Conservation (phyloP, 2,329 filamentous ascomycete species). For the Diaporthe helianthi region DNA sequence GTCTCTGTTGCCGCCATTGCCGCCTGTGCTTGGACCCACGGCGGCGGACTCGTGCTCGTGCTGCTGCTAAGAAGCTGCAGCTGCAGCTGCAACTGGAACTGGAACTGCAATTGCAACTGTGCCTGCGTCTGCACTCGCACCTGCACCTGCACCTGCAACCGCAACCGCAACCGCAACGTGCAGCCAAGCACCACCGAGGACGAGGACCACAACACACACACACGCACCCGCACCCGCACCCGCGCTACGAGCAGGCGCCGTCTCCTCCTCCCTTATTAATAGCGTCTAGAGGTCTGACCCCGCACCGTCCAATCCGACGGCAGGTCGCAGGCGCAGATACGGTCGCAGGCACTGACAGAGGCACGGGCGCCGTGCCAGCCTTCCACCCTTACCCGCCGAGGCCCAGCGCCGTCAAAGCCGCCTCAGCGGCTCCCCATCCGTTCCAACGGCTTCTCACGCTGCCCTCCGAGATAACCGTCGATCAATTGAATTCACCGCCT, state of each 20-base stretch:
- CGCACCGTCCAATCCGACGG: conserved; percentile 5
- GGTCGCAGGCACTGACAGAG: not conserved
- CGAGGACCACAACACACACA: not conserved
- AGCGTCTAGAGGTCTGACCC: conserved; percentile 4
- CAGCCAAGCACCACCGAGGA: conserved; percentile 10
- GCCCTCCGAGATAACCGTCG: conserved; percentile 37
- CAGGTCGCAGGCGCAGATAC: conserved; percentile 5
- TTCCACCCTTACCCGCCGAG: conserved; percentile 19
- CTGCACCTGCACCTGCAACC: not conserved
- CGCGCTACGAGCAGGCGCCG: conserved; percentile 1
- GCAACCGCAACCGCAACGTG: conserved; percentile 1
- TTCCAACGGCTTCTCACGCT: conserved; percentile 58
- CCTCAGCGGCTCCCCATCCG: conserved; percentile 50
- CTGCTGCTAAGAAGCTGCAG: conserved; percentile 5
- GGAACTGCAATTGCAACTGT: not conserved
- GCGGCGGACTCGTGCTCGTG: conserved; percentile 13
- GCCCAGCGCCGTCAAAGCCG: conserved; percentile 48
- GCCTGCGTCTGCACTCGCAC: not conserved
- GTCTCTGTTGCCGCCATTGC: not conserved
- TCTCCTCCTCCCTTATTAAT: not conserved
- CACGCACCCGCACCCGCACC: not conserved
- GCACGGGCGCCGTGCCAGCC: conserved; percentile 10
- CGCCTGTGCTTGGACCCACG: conserved; percentile 14
- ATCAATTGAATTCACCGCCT: conserved; percentile 32
- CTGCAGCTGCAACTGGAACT: conserved; percentile 4